Conservation (phyloP, 768 basidiomycete species). For the Clitopilus passeckerianus region DNA sequence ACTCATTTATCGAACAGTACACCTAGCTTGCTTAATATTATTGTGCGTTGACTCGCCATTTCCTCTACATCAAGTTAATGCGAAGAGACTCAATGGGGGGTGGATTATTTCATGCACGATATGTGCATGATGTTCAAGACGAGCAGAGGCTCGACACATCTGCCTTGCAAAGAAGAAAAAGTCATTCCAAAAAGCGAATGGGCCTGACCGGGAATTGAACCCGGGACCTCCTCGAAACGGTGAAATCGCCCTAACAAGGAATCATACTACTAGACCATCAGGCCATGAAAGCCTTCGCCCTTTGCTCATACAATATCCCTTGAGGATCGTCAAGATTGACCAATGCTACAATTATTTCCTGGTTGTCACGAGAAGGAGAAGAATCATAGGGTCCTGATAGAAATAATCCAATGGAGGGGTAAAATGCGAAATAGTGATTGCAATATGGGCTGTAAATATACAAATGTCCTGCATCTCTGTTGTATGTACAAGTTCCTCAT, state of each 20-base stretch:
- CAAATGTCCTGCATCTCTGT: not conserved
- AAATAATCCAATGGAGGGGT: too few species aligned
- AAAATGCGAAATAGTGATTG: too few species aligned
- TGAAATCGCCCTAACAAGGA: not conserved
- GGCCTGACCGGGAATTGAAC: slow-evolving; percentile 87
- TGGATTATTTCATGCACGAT: too few species aligned
- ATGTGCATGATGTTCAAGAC: too few species aligned
- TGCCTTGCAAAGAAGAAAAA: not conserved
- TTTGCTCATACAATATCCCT: not conserved
- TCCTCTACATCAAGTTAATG: too few species aligned
- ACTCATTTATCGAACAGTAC: not conserved
- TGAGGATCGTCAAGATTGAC: too few species aligned
- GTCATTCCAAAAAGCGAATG: slow-evolving; percentile 9
- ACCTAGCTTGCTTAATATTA: not conserved
- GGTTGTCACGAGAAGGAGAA: too few species aligned
- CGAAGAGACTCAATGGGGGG: too few species aligned
- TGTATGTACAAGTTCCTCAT: not conserved
- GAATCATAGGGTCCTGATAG: too few species aligned
- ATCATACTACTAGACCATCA: slow-evolving; percentile 1
- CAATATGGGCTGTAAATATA: not conserved
- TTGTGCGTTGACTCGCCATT: not conserved
- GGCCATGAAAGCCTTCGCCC: not conserved
- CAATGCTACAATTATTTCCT: too few species aligned
- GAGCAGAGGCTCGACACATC: too few species aligned
- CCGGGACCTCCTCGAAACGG: slow-evolving; percentile 77